Percentiles rank a stretch among this genome's conserved stretches.
Evolutionary conservation across 345 rosid species (phyloP).

Genomic region (Salix purpurea): DNA sequence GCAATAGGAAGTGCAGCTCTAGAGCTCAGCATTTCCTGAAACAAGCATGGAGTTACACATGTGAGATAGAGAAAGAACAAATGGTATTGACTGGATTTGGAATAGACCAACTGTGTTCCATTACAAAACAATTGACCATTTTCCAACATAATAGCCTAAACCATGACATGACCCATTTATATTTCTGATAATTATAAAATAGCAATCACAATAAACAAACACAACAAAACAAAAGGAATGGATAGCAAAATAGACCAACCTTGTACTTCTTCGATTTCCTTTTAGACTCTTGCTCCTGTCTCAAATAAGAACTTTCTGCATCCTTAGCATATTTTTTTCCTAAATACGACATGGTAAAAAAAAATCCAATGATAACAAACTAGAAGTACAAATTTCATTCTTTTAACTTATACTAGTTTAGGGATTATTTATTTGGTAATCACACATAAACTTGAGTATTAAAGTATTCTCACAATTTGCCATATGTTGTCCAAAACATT

Average conservation of each 20-base stretch:
- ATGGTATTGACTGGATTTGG: too few relatives aligned
- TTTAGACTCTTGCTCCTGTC: slow-evolving; percentile 53
- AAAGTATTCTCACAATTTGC: not conserved
- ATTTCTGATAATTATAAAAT: too few relatives aligned
- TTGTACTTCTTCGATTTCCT: slow-evolving; percentile 53
- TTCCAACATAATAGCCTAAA: too few relatives aligned
- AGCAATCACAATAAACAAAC: too few relatives aligned
- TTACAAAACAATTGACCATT: too few relatives aligned
- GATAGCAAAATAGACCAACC: slow-evolving; percentile 40
- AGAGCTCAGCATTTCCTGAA: slow-evolving; percentile 60
- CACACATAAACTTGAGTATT: not conserved
- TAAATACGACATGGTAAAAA: not conserved
- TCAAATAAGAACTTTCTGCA: slow-evolving; percentile 53
- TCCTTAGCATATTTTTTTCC: slow-evolving; percentile 40
- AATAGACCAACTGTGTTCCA: too few relatives aligned
- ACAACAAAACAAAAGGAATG: not conserved
- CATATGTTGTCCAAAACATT: not conserved
- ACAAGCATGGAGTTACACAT: slow-evolving; percentile 2
- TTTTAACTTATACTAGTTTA: not conserved
- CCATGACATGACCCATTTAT: too few relatives aligned
- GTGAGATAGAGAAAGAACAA: not conserved
- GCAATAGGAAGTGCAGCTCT: slow-evolving; percentile 77
- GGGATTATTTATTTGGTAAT: not conserved
- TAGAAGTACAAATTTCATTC: not conserved
- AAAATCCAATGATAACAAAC: slow-evolving; percentile 2